phyloP scores from a whole-genome alignment of 495 filamentous ascomycete species.

The Daldinia childiae region DNA sequence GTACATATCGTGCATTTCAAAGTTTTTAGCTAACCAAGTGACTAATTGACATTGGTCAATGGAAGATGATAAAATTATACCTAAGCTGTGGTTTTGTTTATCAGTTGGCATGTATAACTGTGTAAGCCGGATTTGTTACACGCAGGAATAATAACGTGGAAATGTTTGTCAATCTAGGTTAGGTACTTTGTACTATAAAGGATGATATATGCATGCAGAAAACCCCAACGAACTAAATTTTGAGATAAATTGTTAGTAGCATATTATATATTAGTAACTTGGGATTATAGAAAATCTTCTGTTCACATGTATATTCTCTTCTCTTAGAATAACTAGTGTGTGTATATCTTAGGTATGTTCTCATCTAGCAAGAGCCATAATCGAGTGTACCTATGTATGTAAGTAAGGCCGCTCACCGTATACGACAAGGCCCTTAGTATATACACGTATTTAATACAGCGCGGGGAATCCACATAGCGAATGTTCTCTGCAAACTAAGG shows the following conservation, averaged over 20 bases:
- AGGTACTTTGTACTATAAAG: background rate
- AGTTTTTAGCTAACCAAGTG: too few species aligned
- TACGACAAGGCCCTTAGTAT: slow-evolving; percentile 6
- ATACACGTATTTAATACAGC: background rate
- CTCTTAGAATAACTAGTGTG: background rate
- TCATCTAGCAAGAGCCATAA: background rate
- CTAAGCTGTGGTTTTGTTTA: background rate
- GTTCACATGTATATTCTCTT: background rate
- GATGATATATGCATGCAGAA: background rate
- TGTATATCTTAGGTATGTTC: background rate
- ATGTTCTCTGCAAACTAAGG: slow-evolving; percentile 5
- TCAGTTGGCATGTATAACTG: background rate
- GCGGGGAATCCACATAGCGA: slow-evolving; percentile 1
- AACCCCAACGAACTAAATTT: background rate
- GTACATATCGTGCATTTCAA: background rate
- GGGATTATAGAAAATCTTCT: background rate
- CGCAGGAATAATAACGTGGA: background rate
- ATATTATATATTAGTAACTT: background rate
- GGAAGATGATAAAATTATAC: background rate
- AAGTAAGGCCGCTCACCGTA: slow-evolving; percentile 8
- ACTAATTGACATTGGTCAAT: background rate
- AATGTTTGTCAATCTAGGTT: background rate
- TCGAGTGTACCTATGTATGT: background rate
- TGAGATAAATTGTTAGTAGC: background rate
- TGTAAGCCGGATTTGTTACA: slow-evolving; percentile 3